Percentiles rank a stretch among this genome's conserved stretches.
Conservation (phyloP, 495 filamentous ascomycete species). For the Xylaria scruposa region DNA sequence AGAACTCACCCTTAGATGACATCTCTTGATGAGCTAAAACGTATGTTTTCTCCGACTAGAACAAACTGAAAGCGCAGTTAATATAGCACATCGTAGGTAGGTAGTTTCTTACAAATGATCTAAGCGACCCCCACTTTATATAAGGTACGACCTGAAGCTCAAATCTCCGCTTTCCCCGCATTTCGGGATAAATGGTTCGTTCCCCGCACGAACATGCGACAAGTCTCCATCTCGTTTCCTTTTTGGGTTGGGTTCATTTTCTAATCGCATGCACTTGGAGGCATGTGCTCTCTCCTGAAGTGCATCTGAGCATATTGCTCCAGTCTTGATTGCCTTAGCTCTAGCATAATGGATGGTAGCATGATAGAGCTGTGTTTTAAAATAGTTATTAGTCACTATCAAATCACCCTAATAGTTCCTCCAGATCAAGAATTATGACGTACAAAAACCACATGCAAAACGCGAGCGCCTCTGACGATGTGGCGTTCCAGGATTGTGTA, state of each 20-base stretch:
- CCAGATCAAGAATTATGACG: background rate
- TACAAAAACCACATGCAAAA: background rate
- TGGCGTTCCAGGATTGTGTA: background rate
- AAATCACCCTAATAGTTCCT: background rate
- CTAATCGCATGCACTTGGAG: background rate
- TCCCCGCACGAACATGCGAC: background rate
- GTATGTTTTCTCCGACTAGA: background rate
- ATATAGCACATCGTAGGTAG: background rate
- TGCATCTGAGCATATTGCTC: background rate
- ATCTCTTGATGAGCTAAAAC: background rate
- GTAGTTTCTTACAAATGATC: background rate
- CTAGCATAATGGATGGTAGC: background rate
- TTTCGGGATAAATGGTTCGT: background rate
- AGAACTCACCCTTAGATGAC: background rate
- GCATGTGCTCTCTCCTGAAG: background rate
- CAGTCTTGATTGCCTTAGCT: background rate
- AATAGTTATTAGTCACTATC: too few relatives aligned
- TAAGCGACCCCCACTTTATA: background rate
- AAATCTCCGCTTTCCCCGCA: slow-evolving; percentile 18
- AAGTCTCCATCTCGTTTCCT: background rate
- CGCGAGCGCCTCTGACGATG: background rate
- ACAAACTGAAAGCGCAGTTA: background rate
- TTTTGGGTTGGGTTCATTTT: background rate
- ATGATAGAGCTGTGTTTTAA: background rate
- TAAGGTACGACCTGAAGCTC: background rate